Evolutionary conservation across 306 rosid species (phyloP), one percentile per base, ranked within the genome.

Genomic region (Cicer pinnatifidum): DNA sequence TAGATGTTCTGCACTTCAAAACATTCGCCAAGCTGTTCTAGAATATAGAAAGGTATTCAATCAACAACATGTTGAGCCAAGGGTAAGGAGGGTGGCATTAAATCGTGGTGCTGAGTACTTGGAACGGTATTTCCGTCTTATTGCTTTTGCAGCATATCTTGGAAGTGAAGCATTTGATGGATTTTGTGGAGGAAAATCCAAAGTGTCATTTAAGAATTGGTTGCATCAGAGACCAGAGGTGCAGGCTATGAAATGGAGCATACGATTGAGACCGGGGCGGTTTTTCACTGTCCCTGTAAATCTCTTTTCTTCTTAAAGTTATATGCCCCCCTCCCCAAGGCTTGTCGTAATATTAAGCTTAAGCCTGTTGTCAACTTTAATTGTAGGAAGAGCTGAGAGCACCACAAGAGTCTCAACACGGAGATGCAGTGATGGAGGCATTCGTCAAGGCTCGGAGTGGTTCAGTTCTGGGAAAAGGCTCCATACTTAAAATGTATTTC

Each of bases 181-280:
- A 56, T 84, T 87, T 71, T 92, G 92, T 80, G 88, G 89, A 82
- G 92, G 91, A 67, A 86, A 82, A 80, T 80, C 80, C 40, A 80
- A 82, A 80, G 86, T 88, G 92, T 84, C 92, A 76, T 92, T 90
- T 78, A 92, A 92, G 89, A 82, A 71, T 82, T 92, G 97, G 97
- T 75, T 92, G 88, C 94, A 88, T 82, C 89, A 87, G 82, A 83
- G 87, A 79, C 92, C 92, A 46, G 96, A 92, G 84, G 92, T 89
- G 72, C 97, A 87, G 84, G 92, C 94, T 59, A 84, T 92, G 96
- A 92, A 92, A 87, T 87, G 97, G 96, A 90, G 96, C 87, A 92
- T 92, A 77, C 84, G 90, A 82, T 50, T 88, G 67, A 84, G 89
- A 80, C 97, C 97, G 13, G 97, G 97, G 81, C 82, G 92, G 71